Evolutionary conservation across 2,329 filamentous ascomycete species (phyloP).

Genomic region (Colletotrichum sp.): DNA sequence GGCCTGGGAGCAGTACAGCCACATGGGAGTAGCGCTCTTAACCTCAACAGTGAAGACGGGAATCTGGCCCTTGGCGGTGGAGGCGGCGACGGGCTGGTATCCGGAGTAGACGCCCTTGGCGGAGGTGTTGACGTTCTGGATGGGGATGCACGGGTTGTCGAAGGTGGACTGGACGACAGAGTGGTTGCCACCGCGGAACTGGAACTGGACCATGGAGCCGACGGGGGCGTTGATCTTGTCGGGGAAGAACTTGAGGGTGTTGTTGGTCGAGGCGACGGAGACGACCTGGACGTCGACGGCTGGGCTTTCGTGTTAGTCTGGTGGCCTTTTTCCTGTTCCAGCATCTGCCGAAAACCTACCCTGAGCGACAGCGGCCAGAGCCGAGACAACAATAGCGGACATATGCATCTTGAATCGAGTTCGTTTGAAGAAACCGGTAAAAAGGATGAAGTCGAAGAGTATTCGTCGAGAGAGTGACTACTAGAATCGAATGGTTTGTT

Average conservation of each 20-base stretch:
- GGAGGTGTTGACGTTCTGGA: slow-evolving; percentile 56
- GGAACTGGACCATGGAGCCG: slow-evolving; percentile 71
- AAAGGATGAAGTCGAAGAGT: slow-evolving; percentile 11
- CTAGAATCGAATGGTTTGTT: not conserved
- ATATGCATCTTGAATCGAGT: slow-evolving; percentile 55
- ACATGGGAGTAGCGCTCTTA: slow-evolving; percentile 73
- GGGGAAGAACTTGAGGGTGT: slow-evolving; percentile 67
- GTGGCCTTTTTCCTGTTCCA: not conserved
- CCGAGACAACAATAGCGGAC: slow-evolving; percentile 49
- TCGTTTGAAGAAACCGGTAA: slow-evolving; percentile 25
- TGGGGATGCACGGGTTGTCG: slow-evolving; percentile 71
- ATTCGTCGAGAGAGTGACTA: slow-evolving; percentile 28
- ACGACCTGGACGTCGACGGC: slow-evolving; percentile 64
- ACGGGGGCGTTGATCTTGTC: slow-evolving; percentile 66
- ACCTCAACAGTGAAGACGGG: slow-evolving; percentile 76
- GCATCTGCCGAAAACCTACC: slow-evolving; percentile 35
- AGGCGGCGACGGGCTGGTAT: slow-evolving; percentile 67
- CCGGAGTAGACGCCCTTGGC: slow-evolving; percentile 69
- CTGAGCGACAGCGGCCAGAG: slow-evolving; percentile 52
- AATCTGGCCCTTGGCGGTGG: slow-evolving; percentile 51
- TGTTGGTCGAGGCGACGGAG: slow-evolving; percentile 63
- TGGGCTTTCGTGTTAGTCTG: slow-evolving; percentile 22
- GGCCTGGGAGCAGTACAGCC: slow-evolving; percentile 79
- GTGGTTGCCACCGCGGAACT: slow-evolving; percentile 74
- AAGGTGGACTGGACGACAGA: slow-evolving; percentile 81